phyloP scores from a whole-genome alignment of 83 land plant species.

The Picea abies region DNA sequence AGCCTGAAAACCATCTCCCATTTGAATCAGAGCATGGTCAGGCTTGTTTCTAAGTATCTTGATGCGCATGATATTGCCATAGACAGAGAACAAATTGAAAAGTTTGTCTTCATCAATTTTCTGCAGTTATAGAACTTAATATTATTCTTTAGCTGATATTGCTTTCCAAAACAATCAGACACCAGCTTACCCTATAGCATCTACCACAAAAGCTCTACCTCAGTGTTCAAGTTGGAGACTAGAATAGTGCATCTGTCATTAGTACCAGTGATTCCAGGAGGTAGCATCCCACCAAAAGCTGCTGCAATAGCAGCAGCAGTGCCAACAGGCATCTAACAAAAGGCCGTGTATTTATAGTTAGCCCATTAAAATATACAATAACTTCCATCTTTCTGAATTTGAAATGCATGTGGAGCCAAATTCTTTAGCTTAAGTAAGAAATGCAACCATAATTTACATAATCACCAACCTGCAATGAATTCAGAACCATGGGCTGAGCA shows the following conservation, averaged over 20 bases:
- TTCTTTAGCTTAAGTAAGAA: neutral
- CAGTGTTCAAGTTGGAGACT: conserved; percentile 76
- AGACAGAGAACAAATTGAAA: conserved; percentile 88
- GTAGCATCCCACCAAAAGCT: conserved; percentile 88
- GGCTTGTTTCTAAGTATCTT: conserved; percentile 93
- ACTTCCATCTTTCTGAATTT: neutral
- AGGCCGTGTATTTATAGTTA: neutral
- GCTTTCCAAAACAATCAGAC: neutral
- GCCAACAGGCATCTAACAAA: conserved; percentile 65
- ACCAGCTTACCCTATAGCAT: neutral
- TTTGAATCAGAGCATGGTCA: conserved; percentile 94
- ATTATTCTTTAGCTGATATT: neutral
- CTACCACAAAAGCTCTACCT: conserved; percentile 50
- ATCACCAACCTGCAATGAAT: conserved; percentile 1
- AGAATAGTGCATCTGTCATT: conserved; percentile 93
- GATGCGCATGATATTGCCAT: conserved; percentile 90
- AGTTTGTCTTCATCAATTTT: conserved; percentile 93
- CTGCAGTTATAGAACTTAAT: conserved; percentile 37
- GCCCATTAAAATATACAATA: neutral
- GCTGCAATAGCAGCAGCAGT: conserved; percentile 81
- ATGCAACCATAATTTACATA: neutral
- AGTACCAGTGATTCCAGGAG: conserved; percentile 90
- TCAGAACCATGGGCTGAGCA: neutral
- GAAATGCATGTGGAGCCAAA: neutral
- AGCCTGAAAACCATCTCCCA: conserved; percentile 97